phyloP scores from a whole-genome alignment of 768 basidiomycete species.

The Austroboletus eburneus region DNA sequence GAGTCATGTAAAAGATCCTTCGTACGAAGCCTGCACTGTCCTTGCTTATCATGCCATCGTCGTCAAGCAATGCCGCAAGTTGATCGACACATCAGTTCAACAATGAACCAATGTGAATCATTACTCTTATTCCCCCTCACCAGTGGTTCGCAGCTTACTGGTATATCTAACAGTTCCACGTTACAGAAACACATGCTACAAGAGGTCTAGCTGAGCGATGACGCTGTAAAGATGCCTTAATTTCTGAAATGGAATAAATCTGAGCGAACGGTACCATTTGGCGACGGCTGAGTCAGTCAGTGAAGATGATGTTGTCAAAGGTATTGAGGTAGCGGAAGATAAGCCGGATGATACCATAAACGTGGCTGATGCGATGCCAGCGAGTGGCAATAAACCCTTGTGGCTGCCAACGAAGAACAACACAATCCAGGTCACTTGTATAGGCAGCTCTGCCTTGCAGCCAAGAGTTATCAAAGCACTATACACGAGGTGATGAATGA shows the following conservation, averaged over 20 bases:
- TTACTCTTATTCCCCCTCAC: slow-evolving; percentile 72
- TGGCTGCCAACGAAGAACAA: slow-evolving; percentile 65
- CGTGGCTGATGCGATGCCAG: slow-evolving; percentile 8
- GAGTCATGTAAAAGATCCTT: slow-evolving; percentile 87
- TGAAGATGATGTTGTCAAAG: slow-evolving; percentile 18
- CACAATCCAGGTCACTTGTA: slow-evolving; percentile 71
- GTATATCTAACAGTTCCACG: slow-evolving; percentile 71
- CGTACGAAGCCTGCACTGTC: slow-evolving; percentile 81
- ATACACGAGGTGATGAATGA: slow-evolving; percentile 57
- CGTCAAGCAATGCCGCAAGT: slow-evolving; percentile 71
- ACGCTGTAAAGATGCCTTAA: slow-evolving; percentile 60
- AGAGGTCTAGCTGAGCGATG: slow-evolving; percentile 68
- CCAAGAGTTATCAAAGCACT: slow-evolving; percentile 86
- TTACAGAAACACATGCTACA: slow-evolving; percentile 83
- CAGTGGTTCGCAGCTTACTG: slow-evolving; percentile 64
- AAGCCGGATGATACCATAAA: slow-evolving; percentile 31
- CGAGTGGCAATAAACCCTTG: slow-evolving; percentile 25
- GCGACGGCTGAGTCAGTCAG: slow-evolving; percentile 23
- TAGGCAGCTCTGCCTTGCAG: slow-evolving; percentile 78
- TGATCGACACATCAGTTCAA: slow-evolving; percentile 83
- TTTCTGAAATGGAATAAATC: slow-evolving; percentile 56
- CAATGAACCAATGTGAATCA: slow-evolving; percentile 77
- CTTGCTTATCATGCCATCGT: slow-evolving; percentile 63
- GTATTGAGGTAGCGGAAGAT: slow-evolving; percentile 23
- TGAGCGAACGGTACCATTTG: slow-evolving; percentile 55